phyloP scores from a whole-genome alignment of 306 rosid species.

The Fagus crenata region DNA sequence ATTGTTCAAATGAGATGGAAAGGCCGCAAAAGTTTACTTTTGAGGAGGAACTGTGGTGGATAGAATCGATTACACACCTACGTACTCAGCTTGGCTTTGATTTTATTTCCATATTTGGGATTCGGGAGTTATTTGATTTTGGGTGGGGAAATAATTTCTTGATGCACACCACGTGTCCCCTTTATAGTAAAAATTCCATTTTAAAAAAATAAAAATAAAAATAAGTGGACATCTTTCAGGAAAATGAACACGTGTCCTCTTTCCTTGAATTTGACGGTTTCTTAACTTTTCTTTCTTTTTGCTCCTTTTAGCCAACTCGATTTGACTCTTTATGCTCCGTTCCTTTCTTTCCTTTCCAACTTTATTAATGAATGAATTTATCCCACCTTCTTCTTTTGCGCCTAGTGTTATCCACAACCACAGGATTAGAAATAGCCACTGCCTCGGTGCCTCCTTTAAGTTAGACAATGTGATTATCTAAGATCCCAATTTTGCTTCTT shows the following conservation, averaged over 20 bases:
- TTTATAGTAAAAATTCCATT: too few species aligned
- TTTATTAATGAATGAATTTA: neutral
- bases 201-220: too few species aligned
- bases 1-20: constrained; percentile 16
- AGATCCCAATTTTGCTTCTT: neutral
- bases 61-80: constrained; percentile 33
- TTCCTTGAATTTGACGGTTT: constrained; percentile 17
- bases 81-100: constrained; percentile 21
- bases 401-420: constrained; percentile 12
- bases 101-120: constrained; percentile 20
- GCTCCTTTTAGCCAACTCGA: constrained; percentile 34
- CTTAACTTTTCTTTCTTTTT: constrained; percentile 22
- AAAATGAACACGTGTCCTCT: constrained; percentile 32
- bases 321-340: constrained; percentile 30
- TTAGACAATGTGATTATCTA: neutral
- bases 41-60: constrained; percentile 27
- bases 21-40: constrained; percentile 5
- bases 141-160: constrained; percentile 6
- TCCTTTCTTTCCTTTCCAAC: constrained; percentile 2
- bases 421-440: constrained; percentile 23
- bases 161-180: constrained; percentile 39
- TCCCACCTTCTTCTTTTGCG: neutral
- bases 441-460: neutral
- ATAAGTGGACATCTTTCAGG: too few species aligned
- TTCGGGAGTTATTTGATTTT: constrained; percentile 2